Base-by-base conservation (phyloP, 2,329 filamentous ascomycete species). In the Diaporthe batatas region DNA sequence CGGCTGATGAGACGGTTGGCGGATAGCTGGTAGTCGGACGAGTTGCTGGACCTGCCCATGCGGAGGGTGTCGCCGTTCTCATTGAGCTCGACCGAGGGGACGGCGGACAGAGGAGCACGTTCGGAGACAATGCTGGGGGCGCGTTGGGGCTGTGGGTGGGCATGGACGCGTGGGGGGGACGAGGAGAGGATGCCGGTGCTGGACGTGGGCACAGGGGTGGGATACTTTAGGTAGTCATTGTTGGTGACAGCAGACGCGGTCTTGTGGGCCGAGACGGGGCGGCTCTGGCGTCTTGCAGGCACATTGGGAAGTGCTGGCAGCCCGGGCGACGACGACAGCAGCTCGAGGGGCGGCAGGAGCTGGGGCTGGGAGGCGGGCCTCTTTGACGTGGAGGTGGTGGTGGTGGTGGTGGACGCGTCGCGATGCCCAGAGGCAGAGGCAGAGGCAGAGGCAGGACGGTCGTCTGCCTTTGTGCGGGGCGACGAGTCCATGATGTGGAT, bases 21-120 rank as follows among this genome's bases (percentile, higher is more conserved):
- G 34, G 96, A 96, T 18, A 99, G 89, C 83, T 98, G 96, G 82
- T 96, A 96, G 80, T 98, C 91, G n/a, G 95, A 97, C 18, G 95
- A 97, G 83, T 94, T 96, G 84, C 94, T 98, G 7, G 95, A 98
- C 76, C 96, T 91, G 75, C 96, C 96, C 92, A 99, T 96, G 75
- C 93, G 88, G 44, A 98, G 84, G 18, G 91, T 86, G 78, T 97
- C 94, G 75, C 96, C 95, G 83, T 93, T 94, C 76, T 91, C 92
- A 70, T 92, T 91, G 23, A 98, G 89, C 80, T 94, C 90, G 75
- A 98, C 87, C 29, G 91, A 91, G n/a, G 95, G 94, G 67, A 99
- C 91, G 67, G 93, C 90, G 68, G 92, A 92, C 68, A 99, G 88
- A 53, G 96, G 96, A 77, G 91, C 91, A 79, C 96, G 93, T 78